These are phyloP conservation scores for Penicillium dipodomyicola DNA, from an alignment of 495 filamentous ascomycete genomes.

Conservation along the genomic window DNA sequence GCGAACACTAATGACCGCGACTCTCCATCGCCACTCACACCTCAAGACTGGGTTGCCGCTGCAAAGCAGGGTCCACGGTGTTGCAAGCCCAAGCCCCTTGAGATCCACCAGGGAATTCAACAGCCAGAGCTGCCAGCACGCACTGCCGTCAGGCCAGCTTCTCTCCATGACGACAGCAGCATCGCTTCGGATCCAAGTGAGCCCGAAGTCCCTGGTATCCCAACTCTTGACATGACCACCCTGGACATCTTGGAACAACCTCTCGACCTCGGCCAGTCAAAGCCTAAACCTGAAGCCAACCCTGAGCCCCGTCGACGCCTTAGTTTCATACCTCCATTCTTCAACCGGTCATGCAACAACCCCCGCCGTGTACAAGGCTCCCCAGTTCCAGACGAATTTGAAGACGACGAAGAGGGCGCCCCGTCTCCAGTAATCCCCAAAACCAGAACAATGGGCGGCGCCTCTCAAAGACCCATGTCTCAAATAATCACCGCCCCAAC, in stretches of 20 bases:
- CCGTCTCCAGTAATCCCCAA: slow-evolving; percentile 42
- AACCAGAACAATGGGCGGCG: slow-evolving; percentile 18
- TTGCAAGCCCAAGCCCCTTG: slow-evolving; percentile 16
- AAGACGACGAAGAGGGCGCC: slow-evolving; percentile 34
- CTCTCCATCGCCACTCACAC: slow-evolving; percentile 35
- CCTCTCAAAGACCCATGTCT: slow-evolving; percentile 17
- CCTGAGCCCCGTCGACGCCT: slow-evolving; percentile 32
- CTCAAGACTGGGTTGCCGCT: slow-evolving; percentile 47
- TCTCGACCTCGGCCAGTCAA: slow-evolving; percentile 13
- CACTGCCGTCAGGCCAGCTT: slow-evolving; percentile 12
- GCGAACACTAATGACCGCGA: slow-evolving; percentile 5
- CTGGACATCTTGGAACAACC: slow-evolving; percentile 23
- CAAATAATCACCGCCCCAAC: slow-evolving; percentile 23
- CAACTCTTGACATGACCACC: slow-evolving; percentile 33
- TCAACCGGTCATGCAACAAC: slow-evolving; percentile 27
- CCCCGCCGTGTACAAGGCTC: slow-evolving; percentile 31
- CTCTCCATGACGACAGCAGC: slow-evolving; percentile 30
- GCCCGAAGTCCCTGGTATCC: slow-evolving; percentile 30
- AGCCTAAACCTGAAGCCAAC: slow-evolving; percentile 27
- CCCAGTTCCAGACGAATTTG: slow-evolving; percentile 22
- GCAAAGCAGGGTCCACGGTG: slow-evolving; percentile 30
- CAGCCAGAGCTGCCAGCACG: slow-evolving; percentile 16
- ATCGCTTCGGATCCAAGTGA: slow-evolving; percentile 30
- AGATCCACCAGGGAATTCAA: slow-evolving; percentile 11
- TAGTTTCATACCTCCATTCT: slow-evolving; percentile 40